Conservation (phyloP, 257 asterid genomes). For the Linderniella brevidens region DNA sequence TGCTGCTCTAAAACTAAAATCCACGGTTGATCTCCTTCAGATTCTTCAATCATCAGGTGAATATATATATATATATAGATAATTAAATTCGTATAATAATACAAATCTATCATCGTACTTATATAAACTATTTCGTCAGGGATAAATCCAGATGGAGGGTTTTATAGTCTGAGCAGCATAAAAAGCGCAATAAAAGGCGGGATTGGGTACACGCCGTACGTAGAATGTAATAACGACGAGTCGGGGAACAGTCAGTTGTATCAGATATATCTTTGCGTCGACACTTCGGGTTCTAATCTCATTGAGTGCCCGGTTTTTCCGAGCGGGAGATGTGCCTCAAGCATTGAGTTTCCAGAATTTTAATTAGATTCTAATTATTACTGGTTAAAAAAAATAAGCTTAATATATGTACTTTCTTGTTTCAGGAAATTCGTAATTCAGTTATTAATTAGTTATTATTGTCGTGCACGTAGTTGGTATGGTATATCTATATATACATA, state of each 20-base stretch:
- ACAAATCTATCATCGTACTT: too few species aligned
- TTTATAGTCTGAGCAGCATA: slow-evolving; percentile 9
- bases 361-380: background rate
- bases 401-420: too few species aligned
- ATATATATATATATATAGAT: too few species aligned
- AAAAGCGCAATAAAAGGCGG: slow-evolving; percentile 6
- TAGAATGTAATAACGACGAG: slow-evolving; percentile 15
- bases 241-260: slow-evolving; percentile 15
- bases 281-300: slow-evolving; percentile 12
- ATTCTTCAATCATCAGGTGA: background rate
- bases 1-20: background rate
- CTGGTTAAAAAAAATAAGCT: too few species aligned
- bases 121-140: background rate
- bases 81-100: background rate
- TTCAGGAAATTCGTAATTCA: too few species aligned
- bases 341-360: slow-evolving; percentile 13
- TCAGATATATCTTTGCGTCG: slow-evolving; percentile 16
- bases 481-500: too few species aligned
- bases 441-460: too few species aligned
- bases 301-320: slow-evolving; percentile 13
- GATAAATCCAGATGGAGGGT: slow-evolving; percentile 12
- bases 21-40: background rate
- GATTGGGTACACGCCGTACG: slow-evolving; percentile 10
- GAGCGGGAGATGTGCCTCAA: slow-evolving; percentile 11
- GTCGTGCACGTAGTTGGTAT: too few species aligned